Base-by-base conservation (phyloP, 2,329 filamentous ascomycete species). In the Cladosporium cucumerinum region DNA sequence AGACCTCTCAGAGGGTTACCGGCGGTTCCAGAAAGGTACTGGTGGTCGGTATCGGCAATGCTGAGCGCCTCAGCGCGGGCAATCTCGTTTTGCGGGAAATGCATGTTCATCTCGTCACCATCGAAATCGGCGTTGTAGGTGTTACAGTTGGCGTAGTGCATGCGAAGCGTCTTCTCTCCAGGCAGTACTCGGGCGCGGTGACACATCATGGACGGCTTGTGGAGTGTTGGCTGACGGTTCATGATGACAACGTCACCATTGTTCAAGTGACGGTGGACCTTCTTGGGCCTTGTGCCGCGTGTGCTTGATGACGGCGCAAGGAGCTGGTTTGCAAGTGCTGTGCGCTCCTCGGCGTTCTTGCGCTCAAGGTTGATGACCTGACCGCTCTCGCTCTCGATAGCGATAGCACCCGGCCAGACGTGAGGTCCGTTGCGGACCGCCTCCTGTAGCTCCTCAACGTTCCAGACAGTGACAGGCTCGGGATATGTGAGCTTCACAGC, bases 61-160 rank as follows among this genome's bases (percentile, higher is more conserved):
- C 93, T 91, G 70, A 96, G 85, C 1, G 95, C 95, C 80, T 99
- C 95, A 2, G 94, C 91, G 71, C 95, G 86, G 18, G 95, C 95
- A 69, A 98, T 84, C 76, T 98, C 96, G 71, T 97, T 98, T 72
- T 99, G 95, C 1, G 95, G 95, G 74, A 99, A 98, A 79, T 99
- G 95, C 93, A 99, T 96, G 78, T 99, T 99, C 95, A 99, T 99
- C 78, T 99, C 95, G 76, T 99, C 95, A 77, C 95, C 95, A 74
- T 99, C 96, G 75, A 99, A 99, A 84, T 99, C 95, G 34, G 95
- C 95, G 72, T 99, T 99, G 83, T 99, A 99, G 0, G 95, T 97
- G 75, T 99, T 99, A 78, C 95, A 98, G 77, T 99, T 99, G 72
- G 95, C 94, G 79, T 99, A 99, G 81, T 99, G 95, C 94, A 99